Evolutionary conservation across 768 basidiomycete genomes (phyloP), one percentile per base, ranked within the genome.

Genomic region (Rhodotorula kratochvilovae): DNA sequence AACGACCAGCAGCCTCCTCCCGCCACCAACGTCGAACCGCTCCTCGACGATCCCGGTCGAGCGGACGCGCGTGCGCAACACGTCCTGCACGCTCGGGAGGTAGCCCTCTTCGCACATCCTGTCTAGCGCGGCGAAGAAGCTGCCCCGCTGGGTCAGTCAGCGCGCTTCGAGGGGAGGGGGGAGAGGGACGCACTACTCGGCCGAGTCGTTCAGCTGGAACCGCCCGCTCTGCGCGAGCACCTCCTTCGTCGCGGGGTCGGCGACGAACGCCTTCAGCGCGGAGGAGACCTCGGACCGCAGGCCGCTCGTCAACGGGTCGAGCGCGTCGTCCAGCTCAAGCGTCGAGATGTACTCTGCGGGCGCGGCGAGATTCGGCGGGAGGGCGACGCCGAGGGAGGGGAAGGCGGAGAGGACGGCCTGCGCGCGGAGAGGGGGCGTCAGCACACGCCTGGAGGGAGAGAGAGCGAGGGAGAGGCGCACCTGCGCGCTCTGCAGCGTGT

Each of bases 21-120:
- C 80, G 57, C 97, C 90, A 80, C 88, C 88, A 85, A n/a, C n/a
- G n/a, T n/a, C n/a, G n/a, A 97, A 98, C 57, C 87, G 90, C 31
- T 94, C 96, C 82, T 98, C 96, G 2, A 92, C 94, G 79, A 99
- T 97, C 67, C 95, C 95, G 0, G 94, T 97, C 0, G 92, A 95
- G 83, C 96, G 96, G 42, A 98, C 94, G 76, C 95, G 86, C 63
- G 88, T 89, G 48, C 95, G 85, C 21, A 97, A 83, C 77, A 99
- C 95, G 77, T 99, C 96, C 58, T 97, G 92, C 80, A 97, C 95
- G 0, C 89, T 89, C 21, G 95, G 95, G 69, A 92, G 81, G 82
- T 94, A 97, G 43, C 83, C 83, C 0, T 85, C 83, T 2, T 83
- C 77, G 0, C 88, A 82, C 86, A 98, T 92, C 63, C 92, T 86